Evolutionary conservation across 345 rosid genomes (phyloP).

Genomic region (Eutrema heterophyllum): DNA sequence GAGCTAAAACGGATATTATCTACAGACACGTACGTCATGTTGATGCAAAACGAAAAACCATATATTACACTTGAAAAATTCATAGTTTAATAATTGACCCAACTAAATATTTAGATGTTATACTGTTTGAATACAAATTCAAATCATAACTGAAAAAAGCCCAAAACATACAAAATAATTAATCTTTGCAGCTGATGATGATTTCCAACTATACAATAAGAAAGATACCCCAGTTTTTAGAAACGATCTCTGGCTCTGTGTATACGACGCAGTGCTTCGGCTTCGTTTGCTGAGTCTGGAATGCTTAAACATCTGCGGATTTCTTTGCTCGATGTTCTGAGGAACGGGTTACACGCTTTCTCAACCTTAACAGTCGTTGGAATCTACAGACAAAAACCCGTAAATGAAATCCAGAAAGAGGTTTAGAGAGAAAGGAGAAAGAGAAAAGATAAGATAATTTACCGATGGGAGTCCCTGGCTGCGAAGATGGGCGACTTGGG

Average conservation of each 20-base stretch:
- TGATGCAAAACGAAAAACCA: not conserved
- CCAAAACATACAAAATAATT: constrained; percentile 8
- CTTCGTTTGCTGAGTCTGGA: constrained; percentile 56
- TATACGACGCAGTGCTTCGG: constrained; percentile 64
- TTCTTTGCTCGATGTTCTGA: constrained; percentile 61
- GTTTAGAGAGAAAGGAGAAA: not conserved
- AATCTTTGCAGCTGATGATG: constrained; percentile 21
- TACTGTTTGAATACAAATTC: constrained; percentile 17
- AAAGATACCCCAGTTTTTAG: constrained; percentile 19
- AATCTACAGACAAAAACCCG: constrained; percentile 38
- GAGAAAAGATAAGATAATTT: constrained; percentile 8
- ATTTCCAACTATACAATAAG: constrained; percentile 41
- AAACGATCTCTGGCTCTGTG: constrained; percentile 77
- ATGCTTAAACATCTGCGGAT: constrained; percentile 60
- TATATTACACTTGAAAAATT: constrained; percentile 1
- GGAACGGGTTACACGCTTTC: constrained; percentile 91
- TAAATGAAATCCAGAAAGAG: not conserved
- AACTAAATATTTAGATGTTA: not conserved
- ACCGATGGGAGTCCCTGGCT: constrained; percentile 87
- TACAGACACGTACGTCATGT: too few species aligned
- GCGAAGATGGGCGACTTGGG: constrained; percentile 68
- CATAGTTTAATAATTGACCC: constrained; percentile 1
- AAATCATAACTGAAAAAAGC: constrained; percentile 2
- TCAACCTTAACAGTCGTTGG: constrained; percentile 77
- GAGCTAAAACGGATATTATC: not conserved